phyloP scores from a whole-genome alignment of 2,329 filamentous ascomycete species.

The Penicillium sp. region DNA sequence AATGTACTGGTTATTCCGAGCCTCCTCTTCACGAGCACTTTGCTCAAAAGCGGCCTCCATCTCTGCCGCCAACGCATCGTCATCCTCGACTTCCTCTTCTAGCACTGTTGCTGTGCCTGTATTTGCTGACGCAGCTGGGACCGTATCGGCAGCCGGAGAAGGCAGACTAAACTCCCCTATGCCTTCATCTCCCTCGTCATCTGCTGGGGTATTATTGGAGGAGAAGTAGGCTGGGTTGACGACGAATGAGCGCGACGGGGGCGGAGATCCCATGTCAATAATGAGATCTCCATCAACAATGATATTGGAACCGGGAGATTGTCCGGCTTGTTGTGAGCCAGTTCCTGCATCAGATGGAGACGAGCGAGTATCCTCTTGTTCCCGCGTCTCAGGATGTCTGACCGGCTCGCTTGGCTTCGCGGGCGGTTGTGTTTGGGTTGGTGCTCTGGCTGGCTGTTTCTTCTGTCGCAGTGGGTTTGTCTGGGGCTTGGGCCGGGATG shows the following conservation, averaged over 20 bases:
- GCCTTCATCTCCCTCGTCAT: constrained; percentile 41
- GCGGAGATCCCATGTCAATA: constrained; percentile 49
- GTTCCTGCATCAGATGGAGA: constrained; percentile 34
- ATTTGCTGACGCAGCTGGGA: constrained; percentile 12
- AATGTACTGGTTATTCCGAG: constrained; percentile 34
- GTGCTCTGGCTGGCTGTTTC: constrained; percentile 19
- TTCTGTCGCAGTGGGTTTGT: constrained; percentile 36
- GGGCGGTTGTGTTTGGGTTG: constrained; percentile 16
- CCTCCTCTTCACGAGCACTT: constrained; percentile 42
- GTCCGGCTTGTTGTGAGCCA: constrained; percentile 31
- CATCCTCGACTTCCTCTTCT: constrained; percentile 39
- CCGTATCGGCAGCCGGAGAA: constrained; percentile 33
- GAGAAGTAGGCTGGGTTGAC: constrained; percentile 44
- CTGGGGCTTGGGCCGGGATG: constrained; percentile 29
- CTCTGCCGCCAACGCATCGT: constrained; percentile 56
- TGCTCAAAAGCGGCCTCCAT: constrained; percentile 54
- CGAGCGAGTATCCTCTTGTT: constrained; percentile 28
- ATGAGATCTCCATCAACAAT: constrained; percentile 48
- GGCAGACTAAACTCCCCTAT: constrained; percentile 39
- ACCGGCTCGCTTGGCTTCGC: constrained; percentile 19
- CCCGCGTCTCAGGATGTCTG: constrained; percentile 26
- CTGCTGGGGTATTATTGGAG: constrained; percentile 40
- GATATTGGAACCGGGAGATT: constrained; percentile 43
- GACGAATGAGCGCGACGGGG: constrained; percentile 38
- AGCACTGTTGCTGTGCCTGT: constrained; percentile 25